Conservation (phyloP, 257 asterid species). For the Dorcoceras hygrometricum region DNA sequence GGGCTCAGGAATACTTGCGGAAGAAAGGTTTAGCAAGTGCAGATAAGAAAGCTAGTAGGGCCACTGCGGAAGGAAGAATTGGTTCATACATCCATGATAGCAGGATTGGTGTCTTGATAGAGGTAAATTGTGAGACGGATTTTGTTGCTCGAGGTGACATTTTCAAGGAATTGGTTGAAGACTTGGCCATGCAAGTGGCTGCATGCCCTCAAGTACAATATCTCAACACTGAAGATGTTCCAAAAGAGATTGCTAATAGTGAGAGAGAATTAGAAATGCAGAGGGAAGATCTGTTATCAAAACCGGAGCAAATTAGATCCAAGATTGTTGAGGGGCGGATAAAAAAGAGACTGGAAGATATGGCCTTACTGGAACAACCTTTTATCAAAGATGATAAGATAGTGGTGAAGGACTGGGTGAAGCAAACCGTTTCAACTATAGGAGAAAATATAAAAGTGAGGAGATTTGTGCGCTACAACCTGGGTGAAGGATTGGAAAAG, state of each 20-base stretch:
- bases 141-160: slow-evolving; percentile 95
- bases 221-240: slow-evolving; percentile 73
- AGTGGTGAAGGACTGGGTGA: slow-evolving; percentile 86
- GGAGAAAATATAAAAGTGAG: slow-evolving; percentile 93
- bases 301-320: slow-evolving; percentile 88
- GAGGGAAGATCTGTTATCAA: slow-evolving; percentile 80
- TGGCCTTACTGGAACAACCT: slow-evolving; percentile 86
- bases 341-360: slow-evolving; percentile 79
- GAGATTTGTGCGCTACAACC: slow-evolving; percentile 78
- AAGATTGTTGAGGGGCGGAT: slow-evolving; percentile 93
- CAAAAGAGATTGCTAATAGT: slow-evolving; percentile 61
- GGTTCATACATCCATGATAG: slow-evolving; percentile 91
- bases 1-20: slow-evolving; percentile 84
- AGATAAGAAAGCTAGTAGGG: slow-evolving; percentile 83
- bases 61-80: slow-evolving; percentile 95
- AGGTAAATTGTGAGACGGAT: slow-evolving; percentile 95
- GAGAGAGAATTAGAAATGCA: slow-evolving; percentile 90
- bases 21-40: slow-evolving; percentile 95
- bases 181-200: slow-evolving; percentile 98
- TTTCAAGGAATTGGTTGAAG: slow-evolving; percentile 80
- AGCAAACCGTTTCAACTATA: slow-evolving; percentile 81
- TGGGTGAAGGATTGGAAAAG: slow-evolving; percentile 98
- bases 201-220: slow-evolving; percentile 94
- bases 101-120: slow-evolving; percentile 88
- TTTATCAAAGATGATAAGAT: slow-evolving; percentile 88